These are phyloP conservation scores for Digitaria exilis DNA, from an alignment of 202 grass and related monocot genomes.

Conservation along the genomic window DNA sequence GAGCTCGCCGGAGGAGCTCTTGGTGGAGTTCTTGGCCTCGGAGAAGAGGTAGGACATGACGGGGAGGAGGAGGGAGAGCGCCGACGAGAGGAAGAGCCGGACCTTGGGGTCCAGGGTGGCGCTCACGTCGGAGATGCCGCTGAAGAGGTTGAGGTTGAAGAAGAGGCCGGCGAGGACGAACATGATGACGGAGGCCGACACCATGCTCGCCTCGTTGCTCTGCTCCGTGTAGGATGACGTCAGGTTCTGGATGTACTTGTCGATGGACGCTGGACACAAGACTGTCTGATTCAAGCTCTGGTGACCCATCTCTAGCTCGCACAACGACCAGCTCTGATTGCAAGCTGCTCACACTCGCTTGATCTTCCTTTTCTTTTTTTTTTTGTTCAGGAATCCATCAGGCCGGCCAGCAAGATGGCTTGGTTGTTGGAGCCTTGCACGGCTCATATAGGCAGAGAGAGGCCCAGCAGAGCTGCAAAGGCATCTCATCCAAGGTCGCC, in stretches of 20 bases:
- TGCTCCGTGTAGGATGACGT: neutral
- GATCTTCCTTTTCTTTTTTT: no score
- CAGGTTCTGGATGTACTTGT: neutral
- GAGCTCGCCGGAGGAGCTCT: neutral
- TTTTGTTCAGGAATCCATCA: no score
- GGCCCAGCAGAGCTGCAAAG: no score
- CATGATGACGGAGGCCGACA: neutral
- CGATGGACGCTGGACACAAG: neutral
- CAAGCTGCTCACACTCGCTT: no score
- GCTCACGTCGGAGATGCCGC: neutral
- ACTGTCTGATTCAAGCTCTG: neutral
- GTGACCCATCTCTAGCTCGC: neutral
- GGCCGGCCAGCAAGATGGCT: no score
- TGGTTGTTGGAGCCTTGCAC: neutral
- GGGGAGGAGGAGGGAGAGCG: constrained; percentile 27
- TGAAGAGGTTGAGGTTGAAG: constrained; percentile 12
- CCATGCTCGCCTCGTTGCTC: neutral
- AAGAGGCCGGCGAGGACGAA: neutral
- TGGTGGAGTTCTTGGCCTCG: no score
- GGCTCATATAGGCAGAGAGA: neutral
- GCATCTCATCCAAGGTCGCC: neutral
- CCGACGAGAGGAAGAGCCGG: constrained; percentile 16
- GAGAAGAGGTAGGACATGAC: constrained; percentile 43
- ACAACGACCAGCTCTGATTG: no score
- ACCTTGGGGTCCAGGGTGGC: constrained; percentile 20